Base-by-base conservation (phyloP, 495 filamentous ascomycete species). In the Barbatosphaeria neglecta region DNA sequence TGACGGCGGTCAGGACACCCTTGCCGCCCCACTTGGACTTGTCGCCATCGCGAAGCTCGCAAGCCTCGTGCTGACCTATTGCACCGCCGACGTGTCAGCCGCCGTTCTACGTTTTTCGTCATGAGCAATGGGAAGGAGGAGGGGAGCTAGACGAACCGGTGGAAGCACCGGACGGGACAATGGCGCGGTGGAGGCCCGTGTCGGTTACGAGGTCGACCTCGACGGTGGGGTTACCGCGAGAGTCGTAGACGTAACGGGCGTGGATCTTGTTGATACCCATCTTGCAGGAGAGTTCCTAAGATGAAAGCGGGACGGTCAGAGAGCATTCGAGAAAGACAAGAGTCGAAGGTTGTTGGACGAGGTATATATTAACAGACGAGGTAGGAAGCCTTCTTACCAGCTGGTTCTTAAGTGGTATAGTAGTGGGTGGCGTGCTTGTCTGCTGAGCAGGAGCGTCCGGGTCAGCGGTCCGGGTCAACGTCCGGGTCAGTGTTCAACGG, bases 191-290 rank as follows among this genome's bases (percentile, higher is more conserved):
- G 35, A 99, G 82, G 57, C 93, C 93, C 57, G 84, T 90, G 72
- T 90, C 86, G 53, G 90, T 97, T 69, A 93, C 83, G 62, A 99
- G 80, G 65, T 97, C 93, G 54, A 97, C 93, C 65, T 76, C 70
- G 59, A 90, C 87, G 65, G 88, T 94, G 54, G 88, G 87, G 77
- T 95, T 97, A 64, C 92, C 93, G 64, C 93, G 93, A 66, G 92
- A 97, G 81, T 99, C 93, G 78, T 99, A 99, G 74, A 99, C 88
- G 55, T 82, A 87, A 62, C 93, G 90, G 62, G 92, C 93, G 81
- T 97, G 89, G 69, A 99, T 86, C 80, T 96, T 96, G 65, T 84
- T 80, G 77, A 99, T 97, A 61, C 83, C 74, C 93, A 97, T 99
- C 48, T 58, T 87, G 66, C 9, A 35, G 31, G 15, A 2, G 31